Conservation (phyloP, 495 filamentous ascomycete species). For the Neurospora africana region DNA sequence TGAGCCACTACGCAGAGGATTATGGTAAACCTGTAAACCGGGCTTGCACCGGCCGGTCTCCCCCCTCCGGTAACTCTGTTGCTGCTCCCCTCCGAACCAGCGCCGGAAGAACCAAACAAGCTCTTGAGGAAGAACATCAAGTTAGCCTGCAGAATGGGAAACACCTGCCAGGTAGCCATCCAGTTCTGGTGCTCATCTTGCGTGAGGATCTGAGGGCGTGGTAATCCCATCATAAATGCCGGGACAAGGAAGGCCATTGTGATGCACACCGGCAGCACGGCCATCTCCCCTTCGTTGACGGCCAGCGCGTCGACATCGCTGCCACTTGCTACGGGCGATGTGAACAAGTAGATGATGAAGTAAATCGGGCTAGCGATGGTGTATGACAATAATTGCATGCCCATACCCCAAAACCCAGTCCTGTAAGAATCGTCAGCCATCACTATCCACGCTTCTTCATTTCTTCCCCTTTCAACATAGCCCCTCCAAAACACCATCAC, state of each 20-base stretch:
- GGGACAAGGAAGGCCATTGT: slow-evolving; percentile 43
- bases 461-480: neutral
- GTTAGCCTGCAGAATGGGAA: slow-evolving; percentile 40
- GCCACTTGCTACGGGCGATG: slow-evolving; percentile 37
- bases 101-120: neutral
- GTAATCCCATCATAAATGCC: slow-evolving; percentile 40
- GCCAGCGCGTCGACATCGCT: slow-evolving; percentile 31
- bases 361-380: slow-evolving; percentile 45
- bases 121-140: slow-evolving; percentile 23
- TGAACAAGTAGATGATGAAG: slow-evolving; percentile 41
- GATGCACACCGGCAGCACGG: slow-evolving; percentile 37
- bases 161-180: slow-evolving; percentile 51
- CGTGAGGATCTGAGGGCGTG: slow-evolving; percentile 32
- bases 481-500: neutral
- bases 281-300: slow-evolving; percentile 32
- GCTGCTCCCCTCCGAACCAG: neutral
- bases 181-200: slow-evolving; percentile 44
- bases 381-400: slow-evolving; percentile 44
- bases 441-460: neutral
- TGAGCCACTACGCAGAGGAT: slow-evolving; percentile 38
- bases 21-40: slow-evolving; percentile 46
- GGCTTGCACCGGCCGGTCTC: slow-evolving; percentile 31
- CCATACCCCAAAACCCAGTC: slow-evolving; percentile 39
- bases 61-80: slow-evolving; percentile 11
- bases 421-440: slow-evolving; percentile 14